Conservation (phyloP, 352 stramenopile species). For the Pseudoperonospora humuli region DNA sequence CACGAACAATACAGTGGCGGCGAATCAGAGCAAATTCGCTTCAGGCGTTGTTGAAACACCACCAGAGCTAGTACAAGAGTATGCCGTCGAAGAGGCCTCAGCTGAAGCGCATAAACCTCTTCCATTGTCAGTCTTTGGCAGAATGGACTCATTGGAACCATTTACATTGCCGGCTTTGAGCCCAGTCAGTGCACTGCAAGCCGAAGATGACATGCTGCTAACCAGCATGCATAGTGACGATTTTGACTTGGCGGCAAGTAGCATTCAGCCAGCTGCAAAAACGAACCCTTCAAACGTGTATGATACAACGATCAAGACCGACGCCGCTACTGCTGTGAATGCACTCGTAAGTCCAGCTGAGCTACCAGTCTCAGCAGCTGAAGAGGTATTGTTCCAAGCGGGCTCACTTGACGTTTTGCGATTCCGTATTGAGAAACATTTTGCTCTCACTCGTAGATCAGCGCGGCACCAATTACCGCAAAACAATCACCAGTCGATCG, state of each 20-base stretch:
- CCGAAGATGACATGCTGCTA: no score
- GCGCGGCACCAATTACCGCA: slow-evolving; percentile 20
- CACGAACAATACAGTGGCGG: not conserved
- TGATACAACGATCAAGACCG: not conserved
- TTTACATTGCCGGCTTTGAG: slow-evolving; percentile 6
- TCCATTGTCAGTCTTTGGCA: no score
- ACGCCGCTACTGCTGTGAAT: not conserved
- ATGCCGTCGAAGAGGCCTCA: not conserved
- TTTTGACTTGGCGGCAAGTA: slow-evolving; percentile 13
- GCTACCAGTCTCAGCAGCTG: not conserved
- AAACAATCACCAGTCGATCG: slow-evolving; percentile 39
- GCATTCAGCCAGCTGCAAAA: slow-evolving; percentile 1
- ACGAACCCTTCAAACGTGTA: slow-evolving; percentile 1
- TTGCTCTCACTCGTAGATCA: no score
- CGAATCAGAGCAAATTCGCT: not conserved
- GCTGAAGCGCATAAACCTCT: not conserved
- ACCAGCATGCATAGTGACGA: slow-evolving; percentile 29
- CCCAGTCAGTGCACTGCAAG: not conserved
- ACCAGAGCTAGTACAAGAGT: not conserved
- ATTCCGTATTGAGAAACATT: no score
- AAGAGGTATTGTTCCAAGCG: no score
- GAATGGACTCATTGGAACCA: no score
- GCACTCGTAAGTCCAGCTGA: not conserved
- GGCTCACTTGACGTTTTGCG: slow-evolving; percentile 3
- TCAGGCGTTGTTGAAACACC: not conserved